Base-by-base conservation (phyloP, 805 yeast species). In the Saccharomycopsis babjevae region DNA sequence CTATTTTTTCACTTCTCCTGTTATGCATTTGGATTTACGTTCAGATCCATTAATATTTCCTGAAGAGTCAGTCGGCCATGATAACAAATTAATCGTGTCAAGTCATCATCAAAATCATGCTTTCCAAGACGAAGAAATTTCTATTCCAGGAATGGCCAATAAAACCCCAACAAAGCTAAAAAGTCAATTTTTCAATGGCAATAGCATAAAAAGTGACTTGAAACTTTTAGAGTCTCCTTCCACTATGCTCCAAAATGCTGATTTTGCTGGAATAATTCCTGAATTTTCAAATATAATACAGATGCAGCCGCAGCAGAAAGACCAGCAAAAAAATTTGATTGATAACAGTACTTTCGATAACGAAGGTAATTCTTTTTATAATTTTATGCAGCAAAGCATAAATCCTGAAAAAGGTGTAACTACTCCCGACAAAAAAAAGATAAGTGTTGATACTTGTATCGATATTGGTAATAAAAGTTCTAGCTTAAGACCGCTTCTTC, bases 401-500 rank as follows among this genome's bases (percentile, higher is more conserved):
- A 22, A 46, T 46, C 1, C 52, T 11, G 28, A 32, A 8, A n/a
- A 8, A 1, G 5, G 3, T 15, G 16, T 46, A 18, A 20, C 3
- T 30, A 32, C 38, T 2, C 34, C 56, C 3, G 5, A n/a, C 15
- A 52, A 38, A 38, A 36, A 32, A 6, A 52, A 38, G 11, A 22
- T 15, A 1, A 34, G 16, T 38, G 20, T 54, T 36, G 57, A 54
- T 38, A 28, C 34, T 20, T 2, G 5, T 34, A 13, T 13, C 3
- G 34, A 11, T 16, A 15, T 2, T 20, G 28, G 20, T 54, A 22
- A 54, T 38, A n/a, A 39, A 22, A 16, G 8, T 28, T 32, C 32
- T 13, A 46, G 15, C 10, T 11, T 25, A 4, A 50, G 54, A 34
- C 64, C 64, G 8, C 56, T 62, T 28, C 56, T 62, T 22, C 65